Percentiles rank a stretch among this genome's conserved stretches.
phyloP scores from a whole-genome alignment of 2,329 filamentous ascomycete species.

The Fusarium floridanum region DNA sequence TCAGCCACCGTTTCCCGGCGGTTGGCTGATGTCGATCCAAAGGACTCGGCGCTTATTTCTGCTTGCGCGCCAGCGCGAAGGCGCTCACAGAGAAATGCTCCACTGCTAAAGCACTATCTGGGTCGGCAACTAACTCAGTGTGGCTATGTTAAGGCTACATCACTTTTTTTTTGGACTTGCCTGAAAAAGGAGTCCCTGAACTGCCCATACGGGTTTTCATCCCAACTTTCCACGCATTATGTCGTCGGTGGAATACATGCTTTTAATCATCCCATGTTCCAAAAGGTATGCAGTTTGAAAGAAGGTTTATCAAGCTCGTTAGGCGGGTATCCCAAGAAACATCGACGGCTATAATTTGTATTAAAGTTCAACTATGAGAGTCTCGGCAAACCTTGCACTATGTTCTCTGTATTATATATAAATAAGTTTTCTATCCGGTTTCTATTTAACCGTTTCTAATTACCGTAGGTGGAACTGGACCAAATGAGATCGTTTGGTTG shows the following conservation, averaged over 20 bases:
- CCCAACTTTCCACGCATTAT: neutral
- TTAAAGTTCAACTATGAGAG: neutral
- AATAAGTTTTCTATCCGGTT: neutral
- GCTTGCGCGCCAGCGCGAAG: neutral
- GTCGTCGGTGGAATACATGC: neutral
- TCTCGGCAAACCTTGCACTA: neutral
- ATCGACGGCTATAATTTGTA: too few relatives aligned
- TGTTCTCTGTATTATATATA: neutral
- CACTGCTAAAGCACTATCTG: neutral
- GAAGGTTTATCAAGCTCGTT: neutral
- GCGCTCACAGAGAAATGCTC: neutral
- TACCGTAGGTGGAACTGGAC: neutral
- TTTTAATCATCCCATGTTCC: neutral
- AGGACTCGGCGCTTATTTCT: neutral
- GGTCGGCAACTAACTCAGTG: fast-evolving
- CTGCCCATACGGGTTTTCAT: neutral
- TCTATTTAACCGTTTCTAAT: fast-evolving
- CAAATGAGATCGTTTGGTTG: neutral
- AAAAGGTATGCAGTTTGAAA: neutral
- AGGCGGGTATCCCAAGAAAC: neutral
- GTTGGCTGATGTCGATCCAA: neutral
- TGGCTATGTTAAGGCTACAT: neutral
- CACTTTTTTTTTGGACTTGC: too few relatives aligned
- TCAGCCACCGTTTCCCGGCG: neutral
- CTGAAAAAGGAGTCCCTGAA: neutral